Base-by-base conservation (phyloP, 768 basidiomycete species). In the Mycena venus region DNA sequence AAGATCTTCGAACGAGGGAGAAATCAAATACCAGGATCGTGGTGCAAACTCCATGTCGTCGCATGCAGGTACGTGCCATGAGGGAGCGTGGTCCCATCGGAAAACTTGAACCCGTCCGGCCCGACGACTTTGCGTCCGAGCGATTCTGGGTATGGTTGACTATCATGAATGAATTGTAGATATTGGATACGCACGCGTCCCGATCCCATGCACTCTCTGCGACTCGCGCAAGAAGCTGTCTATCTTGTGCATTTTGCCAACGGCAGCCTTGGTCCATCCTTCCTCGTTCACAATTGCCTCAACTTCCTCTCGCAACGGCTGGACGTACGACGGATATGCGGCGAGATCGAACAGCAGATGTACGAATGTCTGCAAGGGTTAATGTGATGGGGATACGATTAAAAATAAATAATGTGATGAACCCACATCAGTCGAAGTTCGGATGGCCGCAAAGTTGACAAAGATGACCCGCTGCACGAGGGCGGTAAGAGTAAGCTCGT, bases 171-270 rank as follows among this genome's bases (percentile, higher is more conserved):
- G 21, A 36, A 36, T 17, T 21, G 17, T 31, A n/a, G 3, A 15
- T 19, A 4, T 23, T 2, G 47, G 60, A 11, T 12, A 75, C 83
- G 10, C 70, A 84, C 83, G 53, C 17, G 76, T 67, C n/a, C 75
- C 78, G 31, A 82, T 73, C 0, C 83, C 82, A 21, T 78, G 77
- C 38, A 78, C 51, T 21, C 83, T 74, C 65, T 79, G 77, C 2
- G 80, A 79, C 49, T 84, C 84, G 55, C 79, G 79, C 31, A 84
- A 53, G 70, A 85, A 83, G 62, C 83, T 85, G 68, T 85, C 84
- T 34, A 84, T 38, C 65, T 81, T 79, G 78, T 79, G 78, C 79
- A 86, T 80, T 55, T 82, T 81, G 21, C 73, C 68, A 47, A 84
- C 73, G 0, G 78, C 73, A 3, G 78, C 77, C 56, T 79, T 80